Evolutionary conservation across 75 land plant species (phyloP), one percentile per base, ranked within the genome.

Genomic region (Cunninghamia lanceolata): DNA sequence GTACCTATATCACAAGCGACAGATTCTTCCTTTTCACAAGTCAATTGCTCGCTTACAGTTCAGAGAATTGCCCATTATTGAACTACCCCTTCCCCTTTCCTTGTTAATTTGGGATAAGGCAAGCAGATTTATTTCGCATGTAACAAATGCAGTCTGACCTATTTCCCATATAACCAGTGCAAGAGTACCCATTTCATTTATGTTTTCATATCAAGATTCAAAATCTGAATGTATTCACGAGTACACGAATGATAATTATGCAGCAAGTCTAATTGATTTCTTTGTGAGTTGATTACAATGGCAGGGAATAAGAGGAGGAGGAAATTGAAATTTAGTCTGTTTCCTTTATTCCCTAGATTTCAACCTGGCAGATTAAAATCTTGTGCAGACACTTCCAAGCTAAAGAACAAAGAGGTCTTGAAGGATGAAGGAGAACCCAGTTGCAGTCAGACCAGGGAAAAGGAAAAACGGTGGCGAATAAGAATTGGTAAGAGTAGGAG

Each of bases 391-490:
- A 80, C 5, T 45, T n/a, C 47, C 47, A 80, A n/a, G 50, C 82
- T 0, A 11, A 80, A 80, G 46, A 80, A 45, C 82, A 80, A 80
- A n/a, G 82, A 42, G 82, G 32, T 3, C 7, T 40, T 80, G 47
- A 45, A 30, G 46, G 82, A 80, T 42, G 82, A 80, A 9, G 82
- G 15, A 80, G 82, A 80, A 80, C 82, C 50, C 50, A 80, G 50
- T 45, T 80, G 50, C 82, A 80, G 82, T 45, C 47, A 80, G 3
- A 80, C 4, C 46, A 30, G 3, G 45, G n/a, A 45, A n/a, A 21
- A 28, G 47, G 45, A 4, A 80, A 42, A 42, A 25, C n/a, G 3
- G 45, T 43, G 82, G 82, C 46, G 82, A 40, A 3, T 43, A n/a
- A 80, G 34, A 43, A 45, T 43, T 38, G 82, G 34, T n/a, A 28